Conservation (phyloP, 1,284 basidiomycete genomes). For the Boletus austroedulis region DNA sequence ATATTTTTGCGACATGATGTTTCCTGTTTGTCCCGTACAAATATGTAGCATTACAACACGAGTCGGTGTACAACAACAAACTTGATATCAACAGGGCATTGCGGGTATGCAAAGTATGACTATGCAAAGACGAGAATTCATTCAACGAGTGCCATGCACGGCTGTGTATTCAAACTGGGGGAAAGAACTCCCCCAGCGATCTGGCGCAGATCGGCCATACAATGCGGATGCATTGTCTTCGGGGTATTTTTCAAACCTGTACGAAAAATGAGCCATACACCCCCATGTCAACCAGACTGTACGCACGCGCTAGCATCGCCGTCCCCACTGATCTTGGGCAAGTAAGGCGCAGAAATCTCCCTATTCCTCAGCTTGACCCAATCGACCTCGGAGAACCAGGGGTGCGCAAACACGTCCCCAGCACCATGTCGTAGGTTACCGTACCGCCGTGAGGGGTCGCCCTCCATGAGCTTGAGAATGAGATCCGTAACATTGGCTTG, state of each 20-base stretch:
- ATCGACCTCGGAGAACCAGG: constrained; percentile 97
- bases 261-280: neutral
- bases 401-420: constrained; percentile 91
- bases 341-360: constrained; percentile 95
- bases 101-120: constrained; percentile 20
- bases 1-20: constrained; percentile 42
- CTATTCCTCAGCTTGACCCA: constrained; percentile 83
- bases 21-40: constrained; percentile 35
- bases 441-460: constrained; percentile 87
- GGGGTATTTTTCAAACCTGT: constrained; percentile 72
- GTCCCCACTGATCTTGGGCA: constrained; percentile 82
- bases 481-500: constrained; percentile 83
- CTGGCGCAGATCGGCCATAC: constrained; percentile 57
- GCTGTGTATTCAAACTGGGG: constrained; percentile 63
- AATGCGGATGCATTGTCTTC: constrained; percentile 60
- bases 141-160: constrained; percentile 36
- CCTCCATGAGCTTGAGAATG: constrained; percentile 86
- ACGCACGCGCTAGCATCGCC: constrained; percentile 91
- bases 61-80: too few species aligned
- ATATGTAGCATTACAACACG: constrained; percentile 13
- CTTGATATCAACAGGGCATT: constrained; percentile 9
- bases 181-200: constrained; percentile 59
- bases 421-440: constrained; percentile 93
- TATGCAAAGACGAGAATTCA: constrained; percentile 9
- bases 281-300: neutral